Evolutionary conservation across 441 rosid genomes (phyloP).

Genomic region (Populus hybrid): DNA sequence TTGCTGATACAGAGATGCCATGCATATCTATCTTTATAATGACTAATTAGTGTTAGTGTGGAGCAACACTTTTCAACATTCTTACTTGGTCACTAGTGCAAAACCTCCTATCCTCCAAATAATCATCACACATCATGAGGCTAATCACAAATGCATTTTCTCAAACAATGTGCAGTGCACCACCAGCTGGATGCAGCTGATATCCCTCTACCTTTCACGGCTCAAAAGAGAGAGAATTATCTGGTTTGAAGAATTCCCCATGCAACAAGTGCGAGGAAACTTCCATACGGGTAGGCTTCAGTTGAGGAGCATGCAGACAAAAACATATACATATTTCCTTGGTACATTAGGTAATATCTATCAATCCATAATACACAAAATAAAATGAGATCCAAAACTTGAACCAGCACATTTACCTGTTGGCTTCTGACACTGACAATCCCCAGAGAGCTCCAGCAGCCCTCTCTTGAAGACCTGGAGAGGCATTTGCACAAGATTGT

Average conservation of each 20-base stretch:
- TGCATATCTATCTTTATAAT: not conserved
- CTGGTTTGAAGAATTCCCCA: not conserved
- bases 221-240: not conserved
- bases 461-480: slow-evolving; percentile 97
- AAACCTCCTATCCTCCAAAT: not conserved
- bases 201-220: not conserved
- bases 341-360: not conserved
- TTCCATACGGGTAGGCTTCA: not conserved
- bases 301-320: slow-evolving; percentile 1
- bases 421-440: slow-evolving; percentile 91
- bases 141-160: not conserved
- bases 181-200: not conserved
- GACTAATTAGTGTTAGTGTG: not conserved
- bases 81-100: not conserved
- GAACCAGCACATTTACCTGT: slow-evolving; percentile 47
- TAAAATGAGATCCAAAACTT: not conserved
- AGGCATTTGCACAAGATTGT: slow-evolving; percentile 79
- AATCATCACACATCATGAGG: not conserved
- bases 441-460: slow-evolving; percentile 99
- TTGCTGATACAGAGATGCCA: not conserved
- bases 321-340: not conserved
- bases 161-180: not conserved
- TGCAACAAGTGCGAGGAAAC: not conserved
- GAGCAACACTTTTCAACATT: not conserved
- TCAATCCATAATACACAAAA: slow-evolving; percentile 2